These are phyloP conservation scores for Gamsiella multidivaricata DNA, from an alignment of 192 early-diverging fungal genomes.

Conservation along the genomic window DNA sequence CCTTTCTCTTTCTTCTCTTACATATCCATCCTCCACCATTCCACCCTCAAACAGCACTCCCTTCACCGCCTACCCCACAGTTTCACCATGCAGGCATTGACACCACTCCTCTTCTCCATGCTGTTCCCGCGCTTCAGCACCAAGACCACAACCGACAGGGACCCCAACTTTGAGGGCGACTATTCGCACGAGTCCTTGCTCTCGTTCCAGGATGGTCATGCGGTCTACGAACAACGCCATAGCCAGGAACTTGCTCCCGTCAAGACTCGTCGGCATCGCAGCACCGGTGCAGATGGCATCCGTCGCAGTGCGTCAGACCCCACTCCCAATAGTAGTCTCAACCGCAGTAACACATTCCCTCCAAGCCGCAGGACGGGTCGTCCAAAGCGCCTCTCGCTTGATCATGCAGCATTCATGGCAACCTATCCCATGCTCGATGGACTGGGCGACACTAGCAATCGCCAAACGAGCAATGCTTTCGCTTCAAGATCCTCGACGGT, in stretches of 20 bases:
- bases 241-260: not conserved
- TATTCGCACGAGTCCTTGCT: conserved; percentile 19
- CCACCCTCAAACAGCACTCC: not conserved
- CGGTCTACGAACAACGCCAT: not conserved
- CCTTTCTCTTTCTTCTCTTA: conserved; percentile 11
- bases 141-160: not conserved
- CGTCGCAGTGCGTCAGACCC: conserved; percentile 2
- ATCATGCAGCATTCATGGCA: conserved; percentile 44
- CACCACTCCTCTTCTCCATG: conserved; percentile 52
- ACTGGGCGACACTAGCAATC: conserved; percentile 24
- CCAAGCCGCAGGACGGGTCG: not conserved
- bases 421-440: conserved; percentile 47
- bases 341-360: conserved; percentile 16
- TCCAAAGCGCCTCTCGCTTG: conserved; percentile 29
- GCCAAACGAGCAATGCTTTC: conserved; percentile 24
- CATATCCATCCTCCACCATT: not conserved
- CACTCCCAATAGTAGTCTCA: not conserved
- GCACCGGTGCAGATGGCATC: conserved; percentile 16
- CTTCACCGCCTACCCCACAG: not conserved
- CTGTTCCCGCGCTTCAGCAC: conserved; percentile 40
- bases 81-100: conserved; percentile 44
- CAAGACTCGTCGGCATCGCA: conserved; percentile 39
- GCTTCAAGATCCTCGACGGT: not conserved
- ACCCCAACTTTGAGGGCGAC: conserved; percentile 3
- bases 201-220: conserved; percentile 32